Conservation (phyloP, 768 basidiomycete genomes). For the Ramaria rubella region DNA sequence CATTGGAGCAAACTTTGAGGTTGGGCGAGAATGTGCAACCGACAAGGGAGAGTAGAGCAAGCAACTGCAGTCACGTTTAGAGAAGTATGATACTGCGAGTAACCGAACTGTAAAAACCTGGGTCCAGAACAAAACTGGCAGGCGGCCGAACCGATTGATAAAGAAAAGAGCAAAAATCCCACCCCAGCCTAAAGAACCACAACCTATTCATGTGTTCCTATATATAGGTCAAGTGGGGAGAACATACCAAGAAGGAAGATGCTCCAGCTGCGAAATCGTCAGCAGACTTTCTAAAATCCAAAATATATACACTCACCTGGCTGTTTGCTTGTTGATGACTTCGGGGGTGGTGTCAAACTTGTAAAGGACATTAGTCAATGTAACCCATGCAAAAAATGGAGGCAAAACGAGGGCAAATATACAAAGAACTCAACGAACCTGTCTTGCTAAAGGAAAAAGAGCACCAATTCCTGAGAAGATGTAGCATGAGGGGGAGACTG, state of each 20-base stretch:
- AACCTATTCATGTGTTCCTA: neutral
- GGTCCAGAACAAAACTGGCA: slow-evolving; percentile 67
- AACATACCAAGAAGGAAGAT: slow-evolving; percentile 43
- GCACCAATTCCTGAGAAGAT: slow-evolving; percentile 13
- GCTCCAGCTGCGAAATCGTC: slow-evolving; percentile 43
- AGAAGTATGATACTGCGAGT: neutral
- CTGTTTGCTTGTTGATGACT: slow-evolving; percentile 56
- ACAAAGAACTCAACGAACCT: slow-evolving; percentile 70
- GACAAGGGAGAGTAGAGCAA: slow-evolving; percentile 50
- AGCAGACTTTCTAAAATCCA: neutral
- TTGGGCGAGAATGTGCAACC: slow-evolving; percentile 54
- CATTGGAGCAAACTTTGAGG: slow-evolving; percentile 45
- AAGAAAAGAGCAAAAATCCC: slow-evolving; percentile 58
- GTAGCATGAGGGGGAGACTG: neutral
- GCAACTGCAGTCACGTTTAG: slow-evolving; percentile 31
- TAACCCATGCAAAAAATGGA: slow-evolving; percentile 38
- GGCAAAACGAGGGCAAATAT: too few species aligned
- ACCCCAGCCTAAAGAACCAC: slow-evolving; percentile 43
- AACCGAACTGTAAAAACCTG: slow-evolving; percentile 33
- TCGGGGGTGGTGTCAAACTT: slow-evolving; percentile 45
- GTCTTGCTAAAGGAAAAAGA: slow-evolving; percentile 51
- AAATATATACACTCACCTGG: slow-evolving; percentile 35
- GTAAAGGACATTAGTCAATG: slow-evolving; percentile 22
- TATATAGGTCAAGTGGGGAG: neutral
- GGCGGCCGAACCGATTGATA: slow-evolving; percentile 56